Percentiles rank a stretch among this genome's conserved stretches.
Conservation (phyloP, 768 basidiomycete genomes). For the Lactifluus echinatus region DNA sequence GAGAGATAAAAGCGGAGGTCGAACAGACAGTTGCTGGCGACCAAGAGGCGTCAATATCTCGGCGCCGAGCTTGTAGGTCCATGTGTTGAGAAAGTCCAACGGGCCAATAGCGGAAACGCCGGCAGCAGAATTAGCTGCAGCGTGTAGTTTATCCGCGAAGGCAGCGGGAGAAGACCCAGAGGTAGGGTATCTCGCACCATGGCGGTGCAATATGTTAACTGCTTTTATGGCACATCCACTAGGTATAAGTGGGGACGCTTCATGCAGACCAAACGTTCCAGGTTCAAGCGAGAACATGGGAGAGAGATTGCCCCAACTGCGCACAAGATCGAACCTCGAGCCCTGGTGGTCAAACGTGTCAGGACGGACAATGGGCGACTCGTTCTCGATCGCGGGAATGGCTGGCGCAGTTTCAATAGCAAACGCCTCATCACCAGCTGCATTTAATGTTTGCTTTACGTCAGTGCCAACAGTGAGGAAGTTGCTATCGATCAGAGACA, state of each 20-base stretch:
- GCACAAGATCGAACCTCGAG: constrained; percentile 36
- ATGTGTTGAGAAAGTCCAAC: constrained; percentile 36
- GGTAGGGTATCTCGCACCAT: constrained; percentile 39
- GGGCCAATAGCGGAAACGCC: constrained; percentile 30
- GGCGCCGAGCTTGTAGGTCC: constrained; percentile 38
- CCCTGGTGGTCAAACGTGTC: constrained; percentile 28
- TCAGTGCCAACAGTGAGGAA: background rate
- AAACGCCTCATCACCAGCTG: constrained; percentile 26
- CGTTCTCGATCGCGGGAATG: constrained; percentile 29
- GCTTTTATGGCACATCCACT: constrained; percentile 39
- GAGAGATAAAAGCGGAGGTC: background rate
- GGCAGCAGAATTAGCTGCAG: constrained; percentile 20
- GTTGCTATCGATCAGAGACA: background rate
- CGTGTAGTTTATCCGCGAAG: constrained; percentile 25
- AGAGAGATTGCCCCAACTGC: constrained; percentile 40
- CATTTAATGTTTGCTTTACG: background rate
- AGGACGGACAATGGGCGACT: constrained; percentile 37
- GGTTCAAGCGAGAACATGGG: constrained; percentile 44
- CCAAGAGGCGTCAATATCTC: constrained; percentile 44
- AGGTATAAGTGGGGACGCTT: constrained; percentile 39
- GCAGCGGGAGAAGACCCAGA: constrained; percentile 23
- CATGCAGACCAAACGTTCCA: constrained; percentile 37
- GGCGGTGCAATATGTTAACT: constrained; percentile 35
- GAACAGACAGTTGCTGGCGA: constrained; percentile 32
- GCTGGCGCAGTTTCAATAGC: constrained; percentile 30